Evolutionary conservation across 495 filamentous ascomycete species (phyloP).

Genomic region (Aspergillus incahuasiensis): DNA sequence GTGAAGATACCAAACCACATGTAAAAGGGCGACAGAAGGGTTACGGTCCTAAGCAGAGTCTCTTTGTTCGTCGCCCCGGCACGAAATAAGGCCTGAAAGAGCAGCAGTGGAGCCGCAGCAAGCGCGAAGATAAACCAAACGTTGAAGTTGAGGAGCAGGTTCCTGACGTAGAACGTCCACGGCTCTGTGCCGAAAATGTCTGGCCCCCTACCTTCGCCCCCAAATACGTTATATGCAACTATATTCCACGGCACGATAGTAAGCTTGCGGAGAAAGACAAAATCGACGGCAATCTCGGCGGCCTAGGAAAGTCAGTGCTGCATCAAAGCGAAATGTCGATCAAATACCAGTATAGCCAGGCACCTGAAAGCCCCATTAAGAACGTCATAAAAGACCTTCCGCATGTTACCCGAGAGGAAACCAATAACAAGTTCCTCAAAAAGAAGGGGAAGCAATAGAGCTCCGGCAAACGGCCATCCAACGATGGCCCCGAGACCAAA

Average conservation of each 20-base stretch:
- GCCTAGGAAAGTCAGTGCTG: slow-evolving; percentile 35
- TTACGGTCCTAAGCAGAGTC: slow-evolving; percentile 60
- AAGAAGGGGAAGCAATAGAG: slow-evolving; percentile 76
- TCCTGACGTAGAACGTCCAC: slow-evolving; percentile 94
- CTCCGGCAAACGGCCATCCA: slow-evolving; percentile 93
- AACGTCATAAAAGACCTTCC: slow-evolving; percentile 52
- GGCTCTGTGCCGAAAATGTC: slow-evolving; percentile 95
- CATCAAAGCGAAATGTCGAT: neutral
- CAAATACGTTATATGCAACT: slow-evolving; percentile 91
- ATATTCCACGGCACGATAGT: slow-evolving; percentile 86
- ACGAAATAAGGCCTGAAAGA: slow-evolving; percentile 45
- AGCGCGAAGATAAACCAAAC: slow-evolving; percentile 84
- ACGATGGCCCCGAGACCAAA: slow-evolving; percentile 85
- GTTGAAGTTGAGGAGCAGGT: slow-evolving; percentile 92
- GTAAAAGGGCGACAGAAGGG: slow-evolving; percentile 81
- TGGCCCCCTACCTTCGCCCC: slow-evolving; percentile 69
- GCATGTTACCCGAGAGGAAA: slow-evolving; percentile 51
- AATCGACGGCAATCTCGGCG: slow-evolving; percentile 62
- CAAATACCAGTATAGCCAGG: slow-evolving; percentile 60
- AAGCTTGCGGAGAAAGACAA: slow-evolving; percentile 75
- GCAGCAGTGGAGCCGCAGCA: slow-evolving; percentile 58
- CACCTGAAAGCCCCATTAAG: slow-evolving; percentile 63
- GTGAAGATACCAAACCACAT: slow-evolving; percentile 93
- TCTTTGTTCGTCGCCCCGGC: slow-evolving; percentile 36
- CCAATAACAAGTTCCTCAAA: slow-evolving; percentile 69